phyloP scores from a whole-genome alignment of 805 yeast genomes.

The Maudiozyma pseudohumilis region DNA sequence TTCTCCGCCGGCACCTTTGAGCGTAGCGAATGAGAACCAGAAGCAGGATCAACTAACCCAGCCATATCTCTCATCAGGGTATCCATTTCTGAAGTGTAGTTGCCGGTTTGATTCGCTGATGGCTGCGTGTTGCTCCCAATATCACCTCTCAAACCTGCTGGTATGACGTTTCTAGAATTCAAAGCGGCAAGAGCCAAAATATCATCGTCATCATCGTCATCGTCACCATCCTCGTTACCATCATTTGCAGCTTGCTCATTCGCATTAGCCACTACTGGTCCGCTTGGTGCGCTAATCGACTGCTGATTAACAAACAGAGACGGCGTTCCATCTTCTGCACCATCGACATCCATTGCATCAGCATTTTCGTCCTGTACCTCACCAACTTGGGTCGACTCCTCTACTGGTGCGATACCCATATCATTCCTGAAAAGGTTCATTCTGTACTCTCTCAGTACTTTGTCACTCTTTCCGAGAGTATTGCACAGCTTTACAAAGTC shows the following conservation, averaged over 20 bases:
- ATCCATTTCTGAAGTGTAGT: too few relatives aligned
- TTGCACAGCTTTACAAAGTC: constrained; percentile 54
- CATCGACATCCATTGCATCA: neutral
- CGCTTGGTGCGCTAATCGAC: neutral
- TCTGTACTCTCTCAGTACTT: constrained; percentile 35
- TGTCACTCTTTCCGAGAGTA: constrained; percentile 37
- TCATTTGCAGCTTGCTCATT: neutral
- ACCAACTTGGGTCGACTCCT: too few relatives aligned
- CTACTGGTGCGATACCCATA: constrained; percentile 10
- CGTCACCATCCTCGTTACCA: constrained; percentile 3
- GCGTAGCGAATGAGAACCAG: too few relatives aligned
- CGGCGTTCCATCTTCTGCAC: neutral
- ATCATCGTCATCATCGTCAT: constrained; percentile 2
- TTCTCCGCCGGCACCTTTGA: too few relatives aligned
- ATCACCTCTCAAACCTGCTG: too few relatives aligned
- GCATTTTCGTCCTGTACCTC: neutral
- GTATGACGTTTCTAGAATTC: neutral
- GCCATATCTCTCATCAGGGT: too few relatives aligned
- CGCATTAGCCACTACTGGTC: too few relatives aligned
- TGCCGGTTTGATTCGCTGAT: neutral
- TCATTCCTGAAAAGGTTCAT: constrained; percentile 34
- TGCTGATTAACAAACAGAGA: neutral
- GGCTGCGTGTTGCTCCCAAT: neutral
- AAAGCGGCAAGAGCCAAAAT: neutral
- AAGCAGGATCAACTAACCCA: too few relatives aligned